phyloP scores from a whole-genome alignment of 305 asterid genomes.

The Solanum aculeatissimum region DNA sequence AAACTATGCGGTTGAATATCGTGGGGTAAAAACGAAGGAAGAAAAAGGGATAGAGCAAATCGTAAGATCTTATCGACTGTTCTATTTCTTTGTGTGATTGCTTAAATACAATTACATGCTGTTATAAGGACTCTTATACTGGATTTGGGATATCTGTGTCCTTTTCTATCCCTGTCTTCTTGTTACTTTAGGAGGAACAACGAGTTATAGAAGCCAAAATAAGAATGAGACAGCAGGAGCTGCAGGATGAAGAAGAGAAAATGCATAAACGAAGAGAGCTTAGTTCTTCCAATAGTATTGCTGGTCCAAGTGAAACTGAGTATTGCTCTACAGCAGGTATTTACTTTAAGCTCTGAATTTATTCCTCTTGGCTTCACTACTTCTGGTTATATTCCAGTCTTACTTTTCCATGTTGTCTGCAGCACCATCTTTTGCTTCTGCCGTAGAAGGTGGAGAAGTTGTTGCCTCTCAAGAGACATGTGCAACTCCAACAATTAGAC shows the following conservation, averaged over 20 bases:
- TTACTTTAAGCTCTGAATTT: not conserved
- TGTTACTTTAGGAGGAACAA: conserved; percentile 69
- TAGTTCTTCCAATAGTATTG: conserved; percentile 43
- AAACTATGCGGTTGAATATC: conserved; percentile 91
- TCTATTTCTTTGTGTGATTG: not conserved
- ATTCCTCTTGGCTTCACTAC: not conserved
- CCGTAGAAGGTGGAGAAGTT: conserved; percentile 55
- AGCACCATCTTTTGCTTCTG: conserved; percentile 51
- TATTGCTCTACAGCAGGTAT: conserved; percentile 57
- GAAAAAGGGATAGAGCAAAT: conserved; percentile 95
- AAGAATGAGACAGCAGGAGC: conserved; percentile 91
- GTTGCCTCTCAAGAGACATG: conserved; percentile 33
- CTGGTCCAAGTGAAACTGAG: conserved; percentile 48
- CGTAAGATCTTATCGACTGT: conserved; percentile 30
- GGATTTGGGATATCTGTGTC: not conserved
- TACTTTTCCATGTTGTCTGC: conserved; percentile 11
- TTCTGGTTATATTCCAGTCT: not conserved
- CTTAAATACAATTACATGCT: not conserved
- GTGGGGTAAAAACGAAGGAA: conserved; percentile 85
- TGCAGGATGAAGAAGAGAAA: conserved; percentile 81
- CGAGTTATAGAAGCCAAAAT: conserved; percentile 94
- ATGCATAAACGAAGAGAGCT: conserved; percentile 47
- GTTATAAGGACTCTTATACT: not conserved
- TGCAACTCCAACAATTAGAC: conserved; percentile 31
- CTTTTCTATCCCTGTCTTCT: not conserved